Conservation (phyloP, 805 yeast genomes). For the Candida silvicultrix region DNA sequence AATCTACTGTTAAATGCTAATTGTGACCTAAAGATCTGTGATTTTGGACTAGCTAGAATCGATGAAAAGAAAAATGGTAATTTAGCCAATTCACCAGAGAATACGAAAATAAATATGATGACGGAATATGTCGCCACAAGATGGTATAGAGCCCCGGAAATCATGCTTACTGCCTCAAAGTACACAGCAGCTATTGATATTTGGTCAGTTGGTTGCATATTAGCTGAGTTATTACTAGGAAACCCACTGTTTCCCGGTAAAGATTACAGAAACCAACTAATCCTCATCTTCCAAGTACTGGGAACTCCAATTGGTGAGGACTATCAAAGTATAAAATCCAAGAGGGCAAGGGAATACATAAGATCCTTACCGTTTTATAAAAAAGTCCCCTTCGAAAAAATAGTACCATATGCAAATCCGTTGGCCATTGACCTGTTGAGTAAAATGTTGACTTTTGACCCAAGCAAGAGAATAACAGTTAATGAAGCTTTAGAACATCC, state of each 20-base stretch:
- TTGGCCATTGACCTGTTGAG: slow-evolving; percentile 61
- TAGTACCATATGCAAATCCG: slow-evolving; percentile 52
- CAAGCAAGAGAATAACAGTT: slow-evolving; percentile 75
- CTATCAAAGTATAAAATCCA: slow-evolving; percentile 65
- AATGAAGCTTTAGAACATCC: slow-evolving; percentile 83
- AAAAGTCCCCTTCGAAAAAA: slow-evolving; percentile 42
- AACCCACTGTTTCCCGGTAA: slow-evolving; percentile 90
- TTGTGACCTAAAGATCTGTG: slow-evolving; percentile 92
- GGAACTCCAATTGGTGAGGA: slow-evolving; percentile 88
- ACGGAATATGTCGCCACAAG: slow-evolving; percentile 97
- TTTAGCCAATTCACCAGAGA: slow-evolving; percentile 47
- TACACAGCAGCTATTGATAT: slow-evolving; percentile 94
- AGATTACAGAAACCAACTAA: slow-evolving; percentile 87
- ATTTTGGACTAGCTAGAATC: slow-evolving; percentile 79
- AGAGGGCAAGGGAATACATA: slow-evolving; percentile 85
- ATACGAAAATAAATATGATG: slow-evolving; percentile 73
- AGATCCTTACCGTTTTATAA: slow-evolving; percentile 68
- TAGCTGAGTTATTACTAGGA: slow-evolving; percentile 85
- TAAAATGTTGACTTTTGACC: slow-evolving; percentile 77
- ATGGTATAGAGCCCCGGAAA: slow-evolving; percentile 98
- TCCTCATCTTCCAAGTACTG: slow-evolving; percentile 74
- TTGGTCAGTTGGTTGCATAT: slow-evolving; percentile 95
- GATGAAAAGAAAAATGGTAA: slow-evolving; percentile 19
- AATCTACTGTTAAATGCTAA: slow-evolving; percentile 82
- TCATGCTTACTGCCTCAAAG: slow-evolving; percentile 90